Evolutionary conservation across 257 asterid genomes (phyloP), one percentile per base, ranked within the genome.

Genomic region (Dorcoceras hygrometricum): DNA sequence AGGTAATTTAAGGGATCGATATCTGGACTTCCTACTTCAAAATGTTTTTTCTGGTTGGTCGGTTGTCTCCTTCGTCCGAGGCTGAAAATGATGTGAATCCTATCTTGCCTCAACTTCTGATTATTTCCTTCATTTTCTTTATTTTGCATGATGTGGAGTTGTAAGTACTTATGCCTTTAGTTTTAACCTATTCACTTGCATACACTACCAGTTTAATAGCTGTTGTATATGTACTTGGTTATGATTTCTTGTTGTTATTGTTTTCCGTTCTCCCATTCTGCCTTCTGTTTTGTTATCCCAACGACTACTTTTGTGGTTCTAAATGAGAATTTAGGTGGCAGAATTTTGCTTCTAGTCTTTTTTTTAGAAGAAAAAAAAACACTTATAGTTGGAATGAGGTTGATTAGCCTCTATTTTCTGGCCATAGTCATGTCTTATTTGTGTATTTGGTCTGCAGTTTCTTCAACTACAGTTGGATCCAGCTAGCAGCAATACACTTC

Each of bases 401-500:
- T 12, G 6, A 16, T 12, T 12, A 39, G n/a, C 50, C 51, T 14
- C 16, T 0, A 8, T 12, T 43, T 43, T 43, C 19, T 2, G 19
- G 51, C 18, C 48, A 36, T 36, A 4, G 9, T 26, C 22, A 22
- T 71, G 19, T 60, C 59, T 28, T 59, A 23, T 26, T 75, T 32
- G 66, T 59, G 22, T 72, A 67, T 73, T 70, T 69, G 20, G 71
- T 76, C 71, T 57, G 26, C 90, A 94, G 99, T 94, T 90, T 84
- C 96, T 94, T 76, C 99, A 94, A 77, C 73, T 94, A 83, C 95
- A 90, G 77, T 76, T 94, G 97, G 97, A 94, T 22, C 93, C 97
- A 62, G 99, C 99, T 39, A 94, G 96, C 77, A 73, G 93, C 62
- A 84, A 73, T 70, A 84, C 83, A 19, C 96, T 94, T 71, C 90